Percentiles rank a stretch among this genome's conserved stretches.
Conservation (phyloP, 345 rosid genomes). For the Rubroshorea leprosula region DNA sequence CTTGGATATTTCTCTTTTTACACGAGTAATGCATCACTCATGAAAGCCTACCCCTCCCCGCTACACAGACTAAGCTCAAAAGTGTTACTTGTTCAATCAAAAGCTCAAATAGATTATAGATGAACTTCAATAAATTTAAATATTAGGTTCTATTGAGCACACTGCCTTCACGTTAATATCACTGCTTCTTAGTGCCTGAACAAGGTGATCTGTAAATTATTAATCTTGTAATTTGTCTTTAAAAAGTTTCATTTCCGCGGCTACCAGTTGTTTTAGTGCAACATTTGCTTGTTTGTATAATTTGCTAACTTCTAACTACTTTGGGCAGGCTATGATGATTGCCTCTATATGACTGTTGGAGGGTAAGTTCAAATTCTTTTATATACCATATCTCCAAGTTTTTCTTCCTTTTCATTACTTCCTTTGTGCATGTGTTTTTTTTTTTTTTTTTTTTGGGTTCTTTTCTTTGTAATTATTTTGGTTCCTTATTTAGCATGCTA, state of each 20-base stretch:
- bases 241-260: too few relatives aligned
- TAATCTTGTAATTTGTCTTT: too few relatives aligned
- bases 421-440: not conserved
- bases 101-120: too few relatives aligned
- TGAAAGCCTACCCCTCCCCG: not conserved
- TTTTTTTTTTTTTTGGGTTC: conserved; percentile 1
- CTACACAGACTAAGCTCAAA: not conserved
- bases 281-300: too few relatives aligned
- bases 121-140: too few relatives aligned
- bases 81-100: not conserved
- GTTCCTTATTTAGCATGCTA: not conserved
- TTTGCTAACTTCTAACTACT: conserved; percentile 9
- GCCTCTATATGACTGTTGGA: too few relatives aligned
- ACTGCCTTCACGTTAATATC: too few relatives aligned
- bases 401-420: not conserved
- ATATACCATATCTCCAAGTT: too few relatives aligned
- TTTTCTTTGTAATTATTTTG: not conserved
- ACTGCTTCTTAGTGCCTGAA: too few relatives aligned
- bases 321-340: conserved; percentile 61
- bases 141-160: too few relatives aligned
- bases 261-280: too few relatives aligned
- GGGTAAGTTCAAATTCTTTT: conserved; percentile 22
- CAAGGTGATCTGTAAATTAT: too few relatives aligned
- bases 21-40: not conserved
- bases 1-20: not conserved